Conservation (phyloP, 352 stramenopile species). For the Globisporangium middletonii region DNA sequence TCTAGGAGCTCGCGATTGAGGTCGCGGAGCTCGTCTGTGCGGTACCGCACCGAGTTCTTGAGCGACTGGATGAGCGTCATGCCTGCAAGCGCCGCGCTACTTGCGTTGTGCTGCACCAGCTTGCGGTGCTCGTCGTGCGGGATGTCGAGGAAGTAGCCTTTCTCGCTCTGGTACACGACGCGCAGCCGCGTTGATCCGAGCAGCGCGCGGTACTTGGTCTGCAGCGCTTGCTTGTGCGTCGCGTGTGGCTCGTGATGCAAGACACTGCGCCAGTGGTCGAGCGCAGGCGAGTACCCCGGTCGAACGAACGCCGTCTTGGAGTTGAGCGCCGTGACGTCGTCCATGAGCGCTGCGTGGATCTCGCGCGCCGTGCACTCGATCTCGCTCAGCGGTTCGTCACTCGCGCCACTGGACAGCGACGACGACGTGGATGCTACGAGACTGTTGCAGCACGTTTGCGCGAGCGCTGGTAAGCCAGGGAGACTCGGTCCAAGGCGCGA, state of each 20-base stretch:
- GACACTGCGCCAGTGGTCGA: conserved; percentile 57
- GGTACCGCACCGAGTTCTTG: conserved; percentile 65
- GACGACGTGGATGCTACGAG: not conserved
- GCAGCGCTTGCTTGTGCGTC: conserved; percentile 32
- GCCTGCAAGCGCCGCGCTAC: conserved; percentile 22
- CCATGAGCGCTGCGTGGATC: conserved; percentile 53
- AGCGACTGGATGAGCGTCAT: conserved; percentile 55
- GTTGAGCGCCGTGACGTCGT: conserved; percentile 58
- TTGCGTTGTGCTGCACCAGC: conserved; percentile 22
- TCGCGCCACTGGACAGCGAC: conserved; percentile 9
- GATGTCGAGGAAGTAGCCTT: conserved; percentile 64
- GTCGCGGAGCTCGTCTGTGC: conserved; percentile 51
- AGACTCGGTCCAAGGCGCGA: not conserved
- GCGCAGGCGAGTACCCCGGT: conserved; percentile 41
- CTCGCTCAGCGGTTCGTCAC: conserved; percentile 3
- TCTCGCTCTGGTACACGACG: conserved; percentile 53
- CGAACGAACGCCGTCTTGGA: conserved; percentile 53
- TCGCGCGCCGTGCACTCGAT: conserved; percentile 24
- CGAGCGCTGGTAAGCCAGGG: conserved; percentile 19
- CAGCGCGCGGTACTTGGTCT: conserved; percentile 53
- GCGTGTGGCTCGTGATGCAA: conserved; percentile 36
- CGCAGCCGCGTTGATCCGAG: conserved; percentile 49
- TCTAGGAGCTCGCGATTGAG: conserved; percentile 58
- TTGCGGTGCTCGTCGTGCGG: conserved; percentile 51
- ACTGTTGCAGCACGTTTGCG: conserved; percentile 19